Conservation (phyloP, 164 flowering plant genomes). For the Piper betle region DNA sequence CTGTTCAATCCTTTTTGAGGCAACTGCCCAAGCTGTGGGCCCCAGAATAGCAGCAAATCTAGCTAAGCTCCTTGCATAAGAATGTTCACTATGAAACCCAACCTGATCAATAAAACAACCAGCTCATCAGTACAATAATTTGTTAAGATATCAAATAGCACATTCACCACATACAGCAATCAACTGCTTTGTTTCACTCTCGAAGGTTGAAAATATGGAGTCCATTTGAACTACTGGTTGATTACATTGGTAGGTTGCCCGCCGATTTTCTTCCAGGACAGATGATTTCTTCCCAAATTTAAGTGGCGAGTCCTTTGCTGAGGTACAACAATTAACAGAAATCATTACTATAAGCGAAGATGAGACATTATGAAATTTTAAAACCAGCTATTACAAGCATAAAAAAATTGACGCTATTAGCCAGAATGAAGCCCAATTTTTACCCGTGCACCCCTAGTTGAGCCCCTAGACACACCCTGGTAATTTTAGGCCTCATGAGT, state of each 20-base stretch:
- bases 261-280: slow-evolving; percentile 67
- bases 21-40: slow-evolving; percentile 80
- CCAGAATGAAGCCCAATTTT: background rate
- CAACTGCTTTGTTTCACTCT: slow-evolving; percentile 72
- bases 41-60: slow-evolving; percentile 93
- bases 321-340: slow-evolving; percentile 4
- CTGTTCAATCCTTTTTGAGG: slow-evolving; percentile 67
- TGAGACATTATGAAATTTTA: background rate
- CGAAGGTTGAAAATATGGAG: slow-evolving; percentile 50
- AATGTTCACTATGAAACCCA: slow-evolving; percentile 73
- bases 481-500: no score
- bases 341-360: no score
- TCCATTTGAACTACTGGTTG: slow-evolving; percentile 35
- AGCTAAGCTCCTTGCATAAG: slow-evolving; percentile 88
- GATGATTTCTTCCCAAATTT: slow-evolving; percentile 49
- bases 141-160: slow-evolving; percentile 1
- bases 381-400: background rate
- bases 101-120: slow-evolving; percentile 41
- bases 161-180: slow-evolving; percentile 48
- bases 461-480: no score
- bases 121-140: slow-evolving; percentile 6
- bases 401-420: background rate
- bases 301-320: slow-evolving; percentile 45
- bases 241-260: slow-evolving; percentile 49
- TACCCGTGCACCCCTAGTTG: no score